phyloP scores from a whole-genome alignment of 108 stramenopile species.

The Nannochloropsis gaditana region DNA sequence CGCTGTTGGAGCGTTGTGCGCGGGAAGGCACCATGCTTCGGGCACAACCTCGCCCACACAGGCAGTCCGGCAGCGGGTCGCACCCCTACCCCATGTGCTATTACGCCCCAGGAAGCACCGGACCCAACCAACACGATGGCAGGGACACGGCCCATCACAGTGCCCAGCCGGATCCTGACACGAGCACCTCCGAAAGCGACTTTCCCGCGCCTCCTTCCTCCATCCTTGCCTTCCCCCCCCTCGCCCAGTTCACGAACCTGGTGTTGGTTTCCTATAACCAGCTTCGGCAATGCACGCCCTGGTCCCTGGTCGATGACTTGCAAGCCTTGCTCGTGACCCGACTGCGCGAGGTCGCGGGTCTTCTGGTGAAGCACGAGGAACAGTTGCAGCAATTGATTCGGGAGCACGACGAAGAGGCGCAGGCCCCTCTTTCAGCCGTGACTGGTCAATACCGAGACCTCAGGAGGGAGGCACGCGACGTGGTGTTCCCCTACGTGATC shows the following conservation, averaged over 20 bases:
- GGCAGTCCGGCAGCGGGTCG: constrained; percentile 27
- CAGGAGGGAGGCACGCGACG: neutral
- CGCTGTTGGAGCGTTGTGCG: neutral
- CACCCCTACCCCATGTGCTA: neutral
- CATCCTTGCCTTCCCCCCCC: constrained; percentile 34
- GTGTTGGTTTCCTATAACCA: constrained; percentile 36
- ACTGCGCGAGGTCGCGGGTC: neutral
- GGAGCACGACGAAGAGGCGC: neutral
- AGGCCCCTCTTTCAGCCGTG: neutral
- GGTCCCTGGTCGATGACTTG: neutral
- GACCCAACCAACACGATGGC: neutral
- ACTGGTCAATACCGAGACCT: neutral
- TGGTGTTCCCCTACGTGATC: neutral
- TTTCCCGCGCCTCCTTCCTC: constrained; percentile 23
- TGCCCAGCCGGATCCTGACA: neutral
- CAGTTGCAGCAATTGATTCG: neutral
- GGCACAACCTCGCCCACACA: neutral
- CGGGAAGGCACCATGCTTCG: neutral
- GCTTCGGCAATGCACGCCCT: constrained; percentile 22
- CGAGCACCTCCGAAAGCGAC: neutral
- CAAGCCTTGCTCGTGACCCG: neutral
- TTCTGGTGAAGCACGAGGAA: neutral
- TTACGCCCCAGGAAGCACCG: neutral
- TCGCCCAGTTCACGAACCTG: constrained; percentile 36
- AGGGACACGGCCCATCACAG: neutral